Evolutionary conservation across 192 early-diverging fungal genomes (phyloP).

Genomic region (Lobosporangium transversale): DNA sequence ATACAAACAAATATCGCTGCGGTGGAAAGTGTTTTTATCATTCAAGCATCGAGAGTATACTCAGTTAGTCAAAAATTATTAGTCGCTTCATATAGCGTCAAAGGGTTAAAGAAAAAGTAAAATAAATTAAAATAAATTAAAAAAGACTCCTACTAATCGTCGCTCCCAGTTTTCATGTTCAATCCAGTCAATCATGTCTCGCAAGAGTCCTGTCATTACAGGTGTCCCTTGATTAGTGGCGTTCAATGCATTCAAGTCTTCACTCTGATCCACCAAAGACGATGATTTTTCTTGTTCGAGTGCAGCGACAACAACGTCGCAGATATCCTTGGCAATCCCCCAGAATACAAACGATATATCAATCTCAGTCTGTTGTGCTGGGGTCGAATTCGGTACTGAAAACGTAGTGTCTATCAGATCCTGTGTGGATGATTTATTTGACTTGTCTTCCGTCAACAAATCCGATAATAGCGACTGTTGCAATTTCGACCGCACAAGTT

Average conservation of each 20-base stretch:
- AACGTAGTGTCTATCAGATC: conserved; percentile 7
- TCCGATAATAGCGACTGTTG: neutral
- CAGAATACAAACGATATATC: conserved; percentile 6
- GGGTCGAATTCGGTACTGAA: neutral
- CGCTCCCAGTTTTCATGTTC: conserved; percentile 47
- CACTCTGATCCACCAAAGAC: neutral
- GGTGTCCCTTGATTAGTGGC: neutral
- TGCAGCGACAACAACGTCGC: conserved; percentile 11
- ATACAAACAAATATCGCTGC: conserved; percentile 33
- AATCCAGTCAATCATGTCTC: conserved; percentile 46
- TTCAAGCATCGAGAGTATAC: too few relatives aligned
- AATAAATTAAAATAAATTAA: too few relatives aligned
- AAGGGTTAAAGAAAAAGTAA: too few relatives aligned
- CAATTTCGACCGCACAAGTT: conserved; percentile 24
- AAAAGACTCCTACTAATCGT: conserved; percentile 34
- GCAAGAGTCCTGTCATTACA: conserved; percentile 21
- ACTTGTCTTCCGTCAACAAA: neutral
- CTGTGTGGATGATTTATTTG: too few relatives aligned
- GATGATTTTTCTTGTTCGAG: conserved; percentile 9
- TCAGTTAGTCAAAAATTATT: too few relatives aligned
- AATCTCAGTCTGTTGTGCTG: neutral
- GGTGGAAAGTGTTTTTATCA: too few relatives aligned
- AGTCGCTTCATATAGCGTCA: too few relatives aligned
- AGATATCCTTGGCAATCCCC: conserved; percentile 22
- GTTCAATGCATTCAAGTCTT: neutral